Percentiles rank a stretch among this genome's conserved stretches.
Conservation (phyloP, 192 early-diverging fungal genomes). For the Pecoramyces ruminantium region DNA sequence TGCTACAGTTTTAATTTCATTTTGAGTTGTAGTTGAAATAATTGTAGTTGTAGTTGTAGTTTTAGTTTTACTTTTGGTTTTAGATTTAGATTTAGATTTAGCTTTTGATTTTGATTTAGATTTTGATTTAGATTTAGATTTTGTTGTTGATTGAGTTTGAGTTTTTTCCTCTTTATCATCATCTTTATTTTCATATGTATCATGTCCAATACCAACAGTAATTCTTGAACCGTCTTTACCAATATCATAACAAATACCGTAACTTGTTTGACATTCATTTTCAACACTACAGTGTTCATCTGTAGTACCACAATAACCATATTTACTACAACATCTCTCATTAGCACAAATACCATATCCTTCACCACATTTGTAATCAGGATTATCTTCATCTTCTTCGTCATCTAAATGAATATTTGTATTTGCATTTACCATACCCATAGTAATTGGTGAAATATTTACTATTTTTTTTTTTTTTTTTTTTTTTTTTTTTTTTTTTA, state of each 20-base stretch:
- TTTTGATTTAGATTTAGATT: too few species aligned
- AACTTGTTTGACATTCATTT: background rate
- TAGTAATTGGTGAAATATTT: background rate
- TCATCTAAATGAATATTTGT: background rate
- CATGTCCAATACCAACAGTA: too few species aligned
- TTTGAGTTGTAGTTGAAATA: background rate
- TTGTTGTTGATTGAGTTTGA: too few species aligned
- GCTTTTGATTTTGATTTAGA: too few species aligned
- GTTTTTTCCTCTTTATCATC: too few species aligned
- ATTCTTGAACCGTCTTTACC: background rate
- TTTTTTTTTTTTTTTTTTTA: too few species aligned
- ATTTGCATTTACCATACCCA: background rate
- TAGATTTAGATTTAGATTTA: background rate
- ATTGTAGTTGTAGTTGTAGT: background rate
- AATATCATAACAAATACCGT: background rate
- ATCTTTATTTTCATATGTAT: too few species aligned
- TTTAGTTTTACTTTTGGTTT: background rate
- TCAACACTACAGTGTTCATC: background rate
- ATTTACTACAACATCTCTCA: background rate
- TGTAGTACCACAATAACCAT: background rate
- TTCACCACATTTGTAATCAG: background rate
- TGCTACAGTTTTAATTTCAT: background rate
- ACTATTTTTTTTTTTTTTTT: background rate
- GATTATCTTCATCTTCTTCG: background rate
- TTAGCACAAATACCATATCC: background rate